Evolutionary conservation across 345 rosid genomes (phyloP).

Genomic region (Hirschfeldia incana): DNA sequence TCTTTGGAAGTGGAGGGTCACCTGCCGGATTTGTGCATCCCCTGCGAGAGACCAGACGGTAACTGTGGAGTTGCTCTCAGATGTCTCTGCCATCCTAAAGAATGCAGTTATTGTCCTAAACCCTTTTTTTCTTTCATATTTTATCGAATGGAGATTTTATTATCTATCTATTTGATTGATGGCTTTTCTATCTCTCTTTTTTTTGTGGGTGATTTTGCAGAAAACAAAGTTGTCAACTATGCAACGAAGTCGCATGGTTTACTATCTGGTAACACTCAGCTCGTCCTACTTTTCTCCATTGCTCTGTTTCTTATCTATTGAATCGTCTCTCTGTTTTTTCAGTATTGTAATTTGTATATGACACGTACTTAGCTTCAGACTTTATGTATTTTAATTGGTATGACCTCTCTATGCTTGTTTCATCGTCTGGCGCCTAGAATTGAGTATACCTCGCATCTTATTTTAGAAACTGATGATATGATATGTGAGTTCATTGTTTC

Average conservation of each 20-base stretch:
- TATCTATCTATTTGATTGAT: no score
- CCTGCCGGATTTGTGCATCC: conserved; percentile 55
- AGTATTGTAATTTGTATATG: not conserved
- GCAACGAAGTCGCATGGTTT: conserved; percentile 21
- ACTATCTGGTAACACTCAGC: conserved; percentile 4
- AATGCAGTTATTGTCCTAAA: conserved; percentile 56
- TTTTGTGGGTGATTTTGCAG: conserved; percentile 21
- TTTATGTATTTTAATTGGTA: not conserved
- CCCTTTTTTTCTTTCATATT: not conserved
- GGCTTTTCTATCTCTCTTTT: not conserved
- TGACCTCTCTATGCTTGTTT: not conserved
- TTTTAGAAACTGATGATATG: not conserved
- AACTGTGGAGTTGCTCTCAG: conserved; percentile 62
- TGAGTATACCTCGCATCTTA: no score
- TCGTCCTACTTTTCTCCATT: not conserved
- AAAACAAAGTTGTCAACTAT: conserved; percentile 19
- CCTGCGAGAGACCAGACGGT: conserved; percentile 61
- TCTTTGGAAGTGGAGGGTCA: conserved; percentile 63
- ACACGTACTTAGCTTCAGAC: not conserved
- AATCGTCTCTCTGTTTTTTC: not conserved
- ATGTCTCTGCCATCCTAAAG: conserved; percentile 66
- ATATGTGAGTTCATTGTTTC: not conserved
- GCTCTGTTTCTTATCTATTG: conserved; percentile 18
- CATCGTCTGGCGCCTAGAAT: not conserved
- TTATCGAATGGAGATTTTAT: not conserved